Base-by-base conservation (phyloP, 1,284 basidiomycete species). In the Trichosporon ovoides region DNA sequence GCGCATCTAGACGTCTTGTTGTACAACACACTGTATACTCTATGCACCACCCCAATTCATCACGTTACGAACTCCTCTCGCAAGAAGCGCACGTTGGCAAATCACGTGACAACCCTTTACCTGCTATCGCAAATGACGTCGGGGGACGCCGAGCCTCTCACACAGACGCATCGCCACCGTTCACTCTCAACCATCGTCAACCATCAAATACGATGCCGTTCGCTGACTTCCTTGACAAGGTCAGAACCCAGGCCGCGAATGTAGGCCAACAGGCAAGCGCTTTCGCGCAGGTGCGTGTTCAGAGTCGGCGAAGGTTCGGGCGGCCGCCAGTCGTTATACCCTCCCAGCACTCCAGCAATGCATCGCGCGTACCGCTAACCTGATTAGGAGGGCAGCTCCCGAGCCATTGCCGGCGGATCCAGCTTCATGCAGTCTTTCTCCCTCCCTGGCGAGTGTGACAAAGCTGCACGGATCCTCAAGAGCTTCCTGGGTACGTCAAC, bases 401-500 rank as follows among this genome's bases (percentile, higher is more conserved):
- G 66, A 37, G 74, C 72, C 0, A 56, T 64, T 16, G 22, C 66
- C 7, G 73, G 72, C 6, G 59, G 85, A 2, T 58, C 64, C 6
- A 66, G 86, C 53, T 85, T 93, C 59, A 87, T 87, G 5, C 89
- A 91, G 66, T 84, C 85, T 7, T 95, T 95, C 79, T 85, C 83
- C 48, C 80, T 96, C 28, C 88, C 89, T 14, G 88, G 89, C 65
- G 91, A 93, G 77, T 87, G 88, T 54, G 86, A 92, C 68, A 94
- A 91, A 73, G 91, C 94, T 0, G 92, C 93, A 24, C 89, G 87
- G 76, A 96, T 94, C 65, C 80, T 98, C 37, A 85, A 85, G 66
- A 86, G 85, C 66, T 97, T 97, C 82, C 81, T 97, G 14, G 89
- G 89, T 91, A 68, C 63, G 84, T 80, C 10, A 34, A 22, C 31